Conservation (phyloP, 805 yeast species). For the Maudiozyma saulgeensis region DNA sequence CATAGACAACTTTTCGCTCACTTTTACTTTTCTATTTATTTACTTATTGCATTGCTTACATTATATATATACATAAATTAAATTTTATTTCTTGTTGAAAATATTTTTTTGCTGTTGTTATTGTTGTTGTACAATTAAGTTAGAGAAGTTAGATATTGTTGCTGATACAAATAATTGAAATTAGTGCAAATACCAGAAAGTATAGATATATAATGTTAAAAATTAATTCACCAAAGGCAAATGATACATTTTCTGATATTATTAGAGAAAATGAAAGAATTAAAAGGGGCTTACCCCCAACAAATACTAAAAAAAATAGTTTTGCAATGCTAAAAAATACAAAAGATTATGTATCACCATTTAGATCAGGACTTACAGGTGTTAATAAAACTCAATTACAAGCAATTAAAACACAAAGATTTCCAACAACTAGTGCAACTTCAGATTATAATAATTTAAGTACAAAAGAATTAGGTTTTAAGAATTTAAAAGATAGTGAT, state of each 20-base stretch:
- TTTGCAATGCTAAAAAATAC: background rate
- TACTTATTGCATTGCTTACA: too few relatives aligned
- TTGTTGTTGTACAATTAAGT: too few relatives aligned
- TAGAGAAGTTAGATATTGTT: too few relatives aligned
- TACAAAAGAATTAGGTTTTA: slow-evolving; percentile 22
- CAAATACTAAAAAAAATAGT: background rate
- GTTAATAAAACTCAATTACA: slow-evolving; percentile 3
- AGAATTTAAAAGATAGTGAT: slow-evolving; percentile 10
- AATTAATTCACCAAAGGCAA: background rate
- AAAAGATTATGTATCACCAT: slow-evolving; percentile 8
- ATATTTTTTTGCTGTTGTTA: too few relatives aligned
- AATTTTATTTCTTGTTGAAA: too few relatives aligned
- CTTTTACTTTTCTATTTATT: too few relatives aligned
- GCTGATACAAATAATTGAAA: too few relatives aligned
- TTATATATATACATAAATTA: too few relatives aligned
- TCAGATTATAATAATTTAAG: slow-evolving; percentile 12
- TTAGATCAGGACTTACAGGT: slow-evolving; percentile 1
- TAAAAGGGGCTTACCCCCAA: background rate
- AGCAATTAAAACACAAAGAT: slow-evolving; percentile 6
- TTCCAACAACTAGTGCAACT: slow-evolving; percentile 26
- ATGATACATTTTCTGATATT: background rate
- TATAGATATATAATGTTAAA: background rate
- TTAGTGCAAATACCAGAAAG: too few relatives aligned
- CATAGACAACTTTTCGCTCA: too few relatives aligned
- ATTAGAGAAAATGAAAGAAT: background rate